These are phyloP conservation scores for Helicostylum pulchrum DNA, from an alignment of 192 early-diverging fungal species.

Conservation along the genomic window DNA sequence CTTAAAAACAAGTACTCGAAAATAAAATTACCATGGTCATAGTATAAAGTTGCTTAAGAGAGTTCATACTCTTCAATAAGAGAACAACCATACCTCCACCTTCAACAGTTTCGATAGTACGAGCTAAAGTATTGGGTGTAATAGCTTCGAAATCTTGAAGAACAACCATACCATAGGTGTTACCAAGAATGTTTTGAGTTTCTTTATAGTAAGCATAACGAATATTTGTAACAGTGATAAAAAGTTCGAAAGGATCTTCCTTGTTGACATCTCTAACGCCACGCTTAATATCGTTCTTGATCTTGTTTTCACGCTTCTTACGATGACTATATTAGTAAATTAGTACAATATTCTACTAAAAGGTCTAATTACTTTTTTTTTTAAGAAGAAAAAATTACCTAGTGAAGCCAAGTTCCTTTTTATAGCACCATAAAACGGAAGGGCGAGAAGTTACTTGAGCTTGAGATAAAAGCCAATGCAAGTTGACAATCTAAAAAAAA, in stretches of 20 bases:
- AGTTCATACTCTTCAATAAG: slow-evolving; percentile 92
- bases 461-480: slow-evolving; percentile 96
- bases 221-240: slow-evolving; percentile 92
- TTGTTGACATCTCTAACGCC: slow-evolving; percentile 88
- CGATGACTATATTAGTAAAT: slow-evolving; percentile 60
- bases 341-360: neutral
- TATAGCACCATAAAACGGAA: slow-evolving; percentile 99
- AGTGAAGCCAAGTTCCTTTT: slow-evolving; percentile 95
- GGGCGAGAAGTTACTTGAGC: slow-evolving; percentile 86
- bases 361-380: neutral
- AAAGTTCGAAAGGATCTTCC: slow-evolving; percentile 99
- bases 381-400: slow-evolving; percentile 36
- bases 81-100: slow-evolving; percentile 95
- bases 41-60: slow-evolving; percentile 94
- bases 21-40: slow-evolving; percentile 81
- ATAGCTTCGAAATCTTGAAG: slow-evolving; percentile 98
- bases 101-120: slow-evolving; percentile 98
- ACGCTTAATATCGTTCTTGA: slow-evolving; percentile 90
- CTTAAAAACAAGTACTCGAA: neutral
- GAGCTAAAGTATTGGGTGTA: slow-evolving; percentile 93
- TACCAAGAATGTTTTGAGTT: slow-evolving; percentile 95
- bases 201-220: slow-evolving; percentile 99
- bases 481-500: slow-evolving; percentile 77
- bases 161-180: slow-evolving; percentile 98
- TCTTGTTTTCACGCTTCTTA: slow-evolving; percentile 95